These are phyloP conservation scores for Ustilago sp. DNA, from an alignment of 1,284 basidiomycete species.

Conservation along the genomic window DNA sequence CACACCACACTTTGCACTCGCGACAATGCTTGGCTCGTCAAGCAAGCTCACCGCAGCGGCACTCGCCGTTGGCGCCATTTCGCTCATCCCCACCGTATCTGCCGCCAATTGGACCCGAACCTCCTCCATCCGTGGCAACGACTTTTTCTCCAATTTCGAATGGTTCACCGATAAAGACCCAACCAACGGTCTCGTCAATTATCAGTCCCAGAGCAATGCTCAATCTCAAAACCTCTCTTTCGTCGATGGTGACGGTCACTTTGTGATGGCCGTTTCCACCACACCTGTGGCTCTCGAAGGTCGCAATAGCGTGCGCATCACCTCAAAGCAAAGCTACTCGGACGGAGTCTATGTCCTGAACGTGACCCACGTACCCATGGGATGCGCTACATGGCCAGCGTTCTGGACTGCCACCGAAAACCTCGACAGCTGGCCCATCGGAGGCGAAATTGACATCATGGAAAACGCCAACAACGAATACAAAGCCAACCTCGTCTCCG, in stretches of 20 bases:
- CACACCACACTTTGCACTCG: background rate
- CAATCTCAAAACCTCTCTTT: slow-evolving; percentile 57
- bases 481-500: slow-evolving; percentile 47
- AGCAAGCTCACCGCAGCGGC: slow-evolving; percentile 13
- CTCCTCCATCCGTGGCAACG: slow-evolving; percentile 34
- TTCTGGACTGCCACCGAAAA: slow-evolving; percentile 67
- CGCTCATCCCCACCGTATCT: slow-evolving; percentile 10
- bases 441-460: slow-evolving; percentile 68
- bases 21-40: slow-evolving; percentile 26
- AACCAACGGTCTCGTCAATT: slow-evolving; percentile 64
- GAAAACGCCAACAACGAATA: slow-evolving; percentile 67
- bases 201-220: slow-evolving; percentile 43
- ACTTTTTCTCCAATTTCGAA: slow-evolving; percentile 57
- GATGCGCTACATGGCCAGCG: slow-evolving; percentile 67
- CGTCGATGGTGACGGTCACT: slow-evolving; percentile 49
- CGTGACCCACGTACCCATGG: slow-evolving; percentile 61
- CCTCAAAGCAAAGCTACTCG: slow-evolving; percentile 55
- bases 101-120: slow-evolving; percentile 50
- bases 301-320: slow-evolving; percentile 59
- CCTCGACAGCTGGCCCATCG: slow-evolving; percentile 54
- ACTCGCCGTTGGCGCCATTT: background rate
- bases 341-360: slow-evolving; percentile 67
- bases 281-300: slow-evolving; percentile 39
- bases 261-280: slow-evolving; percentile 64
- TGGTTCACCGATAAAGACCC: slow-evolving; percentile 59